Percentiles rank a stretch among this genome's conserved stretches.
These are phyloP conservation scores for Epicoccum sorghinum DNA, from an alignment of 2,329 filamentous ascomycete species.

Conservation along the genomic window DNA sequence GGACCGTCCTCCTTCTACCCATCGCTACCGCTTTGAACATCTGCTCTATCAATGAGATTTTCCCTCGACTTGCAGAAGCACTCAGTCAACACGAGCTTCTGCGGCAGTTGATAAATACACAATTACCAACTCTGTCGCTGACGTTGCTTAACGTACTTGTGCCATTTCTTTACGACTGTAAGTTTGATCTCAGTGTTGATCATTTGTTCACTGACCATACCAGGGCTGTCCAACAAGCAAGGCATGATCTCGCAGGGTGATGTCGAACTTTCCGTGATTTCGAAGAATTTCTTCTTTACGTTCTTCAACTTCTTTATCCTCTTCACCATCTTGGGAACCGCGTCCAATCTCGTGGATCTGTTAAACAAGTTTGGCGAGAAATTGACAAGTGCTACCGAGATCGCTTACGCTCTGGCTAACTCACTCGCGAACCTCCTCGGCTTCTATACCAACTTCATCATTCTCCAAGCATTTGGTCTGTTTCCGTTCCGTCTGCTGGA, in stretches of 20 bases:
- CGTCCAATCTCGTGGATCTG: conserved; percentile 72
- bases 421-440: conserved; percentile 76
- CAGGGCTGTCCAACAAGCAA: conserved; percentile 80
- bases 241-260: conserved; percentile 96
- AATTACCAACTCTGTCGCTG: conserved; percentile 81
- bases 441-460: conserved; percentile 94
- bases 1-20: conserved; percentile 80
- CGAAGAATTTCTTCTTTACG: conserved; percentile 98
- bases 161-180: conserved; percentile 91
- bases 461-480: conserved; percentile 90
- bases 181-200: conserved; percentile 26
- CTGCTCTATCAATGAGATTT: conserved; percentile 76
- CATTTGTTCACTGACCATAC: conserved; percentile 8
- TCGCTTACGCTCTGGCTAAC: conserved; percentile 75
- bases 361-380: conserved; percentile 70
- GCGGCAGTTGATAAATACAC: conserved; percentile 81
- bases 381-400: conserved; percentile 77
- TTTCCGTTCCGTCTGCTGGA: conserved; percentile 92
- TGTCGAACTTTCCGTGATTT: conserved; percentile 91
- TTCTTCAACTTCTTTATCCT: conserved; percentile 99
- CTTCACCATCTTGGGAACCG: conserved; percentile 86
- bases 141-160: conserved; percentile 89
- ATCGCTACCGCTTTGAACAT: conserved; percentile 81
- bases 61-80: conserved; percentile 71
- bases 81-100: conserved; percentile 73